Percentiles rank a stretch among this genome's conserved stretches.
Evolutionary conservation across 441 rosid genomes (phyloP).

Genomic region (Erodium moschatum): DNA sequence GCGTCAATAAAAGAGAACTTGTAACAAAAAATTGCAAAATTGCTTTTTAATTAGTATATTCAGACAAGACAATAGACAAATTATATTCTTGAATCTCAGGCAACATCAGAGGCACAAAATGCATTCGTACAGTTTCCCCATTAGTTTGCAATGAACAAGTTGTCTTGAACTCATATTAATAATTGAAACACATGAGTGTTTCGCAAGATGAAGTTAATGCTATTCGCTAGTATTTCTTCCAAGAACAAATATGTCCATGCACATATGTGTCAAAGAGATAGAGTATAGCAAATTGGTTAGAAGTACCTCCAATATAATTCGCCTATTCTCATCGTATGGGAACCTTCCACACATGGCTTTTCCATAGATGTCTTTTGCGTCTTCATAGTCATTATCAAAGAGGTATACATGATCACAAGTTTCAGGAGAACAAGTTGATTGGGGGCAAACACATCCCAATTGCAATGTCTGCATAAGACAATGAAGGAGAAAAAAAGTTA

Average conservation of each 20-base stretch:
- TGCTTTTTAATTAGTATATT: slow-evolving; percentile 4
- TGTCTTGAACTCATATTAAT: background rate
- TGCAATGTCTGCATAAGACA: slow-evolving; percentile 49
- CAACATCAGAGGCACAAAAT: slow-evolving; percentile 8
- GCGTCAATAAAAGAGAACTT: slow-evolving; percentile 1
- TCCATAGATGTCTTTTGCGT: slow-evolving; percentile 78
- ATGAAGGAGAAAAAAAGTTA: background rate
- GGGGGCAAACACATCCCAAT: slow-evolving; percentile 64
- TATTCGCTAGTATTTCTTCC: background rate
- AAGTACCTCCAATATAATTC: slow-evolving; percentile 76
- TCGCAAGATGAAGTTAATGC: slow-evolving; percentile 10
- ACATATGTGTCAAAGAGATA: background rate
- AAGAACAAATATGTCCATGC: background rate
- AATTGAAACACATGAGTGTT: background rate
- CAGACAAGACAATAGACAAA: background rate
- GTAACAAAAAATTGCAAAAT: background rate
- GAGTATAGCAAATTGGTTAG: slow-evolving; percentile 9
- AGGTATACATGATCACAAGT: slow-evolving; percentile 89
- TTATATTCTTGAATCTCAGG: background rate
- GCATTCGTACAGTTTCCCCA: background rate
- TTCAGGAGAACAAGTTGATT: slow-evolving; percentile 54
- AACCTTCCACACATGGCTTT: slow-evolving; percentile 67
- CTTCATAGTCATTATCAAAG: slow-evolving; percentile 80
- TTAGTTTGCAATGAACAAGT: background rate
- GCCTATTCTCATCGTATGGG: slow-evolving; percentile 74